phyloP scores from a whole-genome alignment of 2,329 filamentous ascomycete genomes.

The Aspergillus transmontanensis region DNA sequence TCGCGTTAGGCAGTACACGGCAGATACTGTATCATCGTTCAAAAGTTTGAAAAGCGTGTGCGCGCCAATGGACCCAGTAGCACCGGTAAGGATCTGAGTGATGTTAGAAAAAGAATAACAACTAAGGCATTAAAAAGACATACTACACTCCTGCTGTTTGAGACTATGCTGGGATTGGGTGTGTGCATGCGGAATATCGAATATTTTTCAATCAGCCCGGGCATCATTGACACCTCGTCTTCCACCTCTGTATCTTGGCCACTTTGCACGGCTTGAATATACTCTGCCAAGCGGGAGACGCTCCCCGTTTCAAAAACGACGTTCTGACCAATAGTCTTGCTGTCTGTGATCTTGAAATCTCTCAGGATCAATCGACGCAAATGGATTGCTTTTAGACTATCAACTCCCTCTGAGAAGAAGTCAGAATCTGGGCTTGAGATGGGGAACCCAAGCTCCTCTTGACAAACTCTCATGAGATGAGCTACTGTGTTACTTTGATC shows the following conservation, averaged over 20 bases:
- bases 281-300: conserved; percentile 37
- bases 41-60: conserved; percentile 44
- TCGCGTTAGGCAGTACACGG: conserved; percentile 44
- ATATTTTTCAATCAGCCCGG: conserved; percentile 50
- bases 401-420: conserved; percentile 50
- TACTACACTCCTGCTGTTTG: conserved; percentile 25
- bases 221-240: conserved; percentile 39
- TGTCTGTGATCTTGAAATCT: conserved; percentile 39
- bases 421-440: conserved; percentile 37
- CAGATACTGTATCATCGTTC: conserved; percentile 35
- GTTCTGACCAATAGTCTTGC: conserved; percentile 38
- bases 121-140: neutral
- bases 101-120: neutral
- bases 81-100: conserved; percentile 43
- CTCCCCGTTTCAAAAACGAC: conserved; percentile 48
- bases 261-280: conserved; percentile 34
- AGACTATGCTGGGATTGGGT: conserved; percentile 26
- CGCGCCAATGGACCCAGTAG: conserved; percentile 48
- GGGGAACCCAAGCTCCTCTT: conserved; percentile 35
- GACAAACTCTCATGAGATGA: conserved; percentile 34
- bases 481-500: conserved; percentile 34
- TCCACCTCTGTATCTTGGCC: conserved; percentile 18
- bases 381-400: conserved; percentile 53
- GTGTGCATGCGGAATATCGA: conserved; percentile 42
- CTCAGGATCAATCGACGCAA: conserved; percentile 45